phyloP scores from a whole-genome alignment of 306 rosid species.

The Hippophae rhamnoides region DNA sequence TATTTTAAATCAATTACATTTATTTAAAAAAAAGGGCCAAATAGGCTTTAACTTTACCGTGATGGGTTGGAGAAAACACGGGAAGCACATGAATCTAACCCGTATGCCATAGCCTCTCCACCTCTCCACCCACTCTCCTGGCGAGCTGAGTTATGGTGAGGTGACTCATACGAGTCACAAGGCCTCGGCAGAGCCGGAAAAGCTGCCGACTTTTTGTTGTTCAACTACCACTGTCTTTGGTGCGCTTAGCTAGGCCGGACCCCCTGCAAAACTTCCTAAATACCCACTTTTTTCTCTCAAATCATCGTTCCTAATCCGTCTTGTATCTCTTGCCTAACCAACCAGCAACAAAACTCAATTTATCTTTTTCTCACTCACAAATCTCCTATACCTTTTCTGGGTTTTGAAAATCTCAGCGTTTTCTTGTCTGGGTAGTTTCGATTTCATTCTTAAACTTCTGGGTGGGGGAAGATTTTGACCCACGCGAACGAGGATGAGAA shows the following conservation, averaged over 20 bases:
- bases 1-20: no score
- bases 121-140: slow-evolving; percentile 2
- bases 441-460: slow-evolving; percentile 5
- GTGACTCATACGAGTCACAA: slow-evolving; percentile 11
- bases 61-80: not conserved
- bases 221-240: no score
- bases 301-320: not conserved
- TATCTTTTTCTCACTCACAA: not conserved
- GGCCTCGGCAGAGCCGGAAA: slow-evolving; percentile 24
- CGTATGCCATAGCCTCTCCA: slow-evolving; percentile 27
- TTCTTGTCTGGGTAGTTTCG: slow-evolving; percentile 10
- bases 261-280: not conserved
- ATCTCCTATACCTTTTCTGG: not conserved
- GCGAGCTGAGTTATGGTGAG: slow-evolving; percentile 15
- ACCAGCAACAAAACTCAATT: not conserved
- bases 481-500: slow-evolving; percentile 48
- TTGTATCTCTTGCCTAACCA: not conserved
- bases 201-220: not conserved
- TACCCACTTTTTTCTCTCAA: not conserved
- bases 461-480: slow-evolving; percentile 2
- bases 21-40: no score
- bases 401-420: slow-evolving; percentile 9
- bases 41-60: no score
- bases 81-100: slow-evolving; percentile 32
- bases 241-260: not conserved